Evolutionary conservation across 1,139 yeast species (phyloP).

Genomic region (Kodamaea sp.): DNA sequence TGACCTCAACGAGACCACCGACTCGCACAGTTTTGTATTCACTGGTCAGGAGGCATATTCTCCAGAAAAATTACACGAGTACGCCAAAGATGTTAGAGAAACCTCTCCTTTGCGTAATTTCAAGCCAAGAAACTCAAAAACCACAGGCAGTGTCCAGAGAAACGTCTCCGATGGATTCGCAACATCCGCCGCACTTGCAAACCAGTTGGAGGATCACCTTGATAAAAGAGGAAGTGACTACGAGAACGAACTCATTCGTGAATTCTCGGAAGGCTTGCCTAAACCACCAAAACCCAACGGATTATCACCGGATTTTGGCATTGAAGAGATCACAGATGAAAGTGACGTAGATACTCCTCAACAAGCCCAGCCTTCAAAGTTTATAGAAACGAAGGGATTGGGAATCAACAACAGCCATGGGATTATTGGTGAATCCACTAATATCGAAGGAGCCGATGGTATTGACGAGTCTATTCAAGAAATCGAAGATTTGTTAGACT

Average conservation of each 20-base stretch:
- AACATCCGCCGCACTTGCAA: slow-evolving; percentile 28
- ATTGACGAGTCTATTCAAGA: slow-evolving; percentile 43
- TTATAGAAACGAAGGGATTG: slow-evolving; percentile 8
- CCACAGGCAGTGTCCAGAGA: slow-evolving; percentile 10
- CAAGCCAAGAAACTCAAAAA: slow-evolving; percentile 14
- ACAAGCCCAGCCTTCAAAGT: slow-evolving; percentile 1
- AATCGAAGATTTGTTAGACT: slow-evolving; percentile 43
- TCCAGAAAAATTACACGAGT: slow-evolving; percentile 23
- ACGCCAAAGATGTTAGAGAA: slow-evolving; percentile 19
- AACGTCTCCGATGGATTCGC: slow-evolving; percentile 29
- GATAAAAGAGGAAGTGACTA: slow-evolving; percentile 8
- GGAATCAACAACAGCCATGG: slow-evolving; percentile 11
- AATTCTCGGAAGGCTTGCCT: slow-evolving; percentile 14
- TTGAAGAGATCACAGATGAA: slow-evolving; percentile 39
- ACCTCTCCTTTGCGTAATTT: slow-evolving; percentile 26
- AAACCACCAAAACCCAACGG: slow-evolving; percentile 10
- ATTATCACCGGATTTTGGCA: slow-evolving; percentile 37
- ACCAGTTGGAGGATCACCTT: slow-evolving; percentile 25
- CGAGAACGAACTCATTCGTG: slow-evolving; percentile 9
- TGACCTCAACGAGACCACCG: slow-evolving; percentile 13
- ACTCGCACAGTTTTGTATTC: slow-evolving; percentile 38
- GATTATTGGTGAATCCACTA: slow-evolving; percentile 23
- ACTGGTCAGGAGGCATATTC: slow-evolving; percentile 14
- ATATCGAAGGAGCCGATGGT: slow-evolving; percentile 15
- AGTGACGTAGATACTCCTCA: slow-evolving; percentile 23